These are phyloP conservation scores for Hemileccinum impolitum DNA, from an alignment of 768 basidiomycete genomes.

Conservation along the genomic window DNA sequence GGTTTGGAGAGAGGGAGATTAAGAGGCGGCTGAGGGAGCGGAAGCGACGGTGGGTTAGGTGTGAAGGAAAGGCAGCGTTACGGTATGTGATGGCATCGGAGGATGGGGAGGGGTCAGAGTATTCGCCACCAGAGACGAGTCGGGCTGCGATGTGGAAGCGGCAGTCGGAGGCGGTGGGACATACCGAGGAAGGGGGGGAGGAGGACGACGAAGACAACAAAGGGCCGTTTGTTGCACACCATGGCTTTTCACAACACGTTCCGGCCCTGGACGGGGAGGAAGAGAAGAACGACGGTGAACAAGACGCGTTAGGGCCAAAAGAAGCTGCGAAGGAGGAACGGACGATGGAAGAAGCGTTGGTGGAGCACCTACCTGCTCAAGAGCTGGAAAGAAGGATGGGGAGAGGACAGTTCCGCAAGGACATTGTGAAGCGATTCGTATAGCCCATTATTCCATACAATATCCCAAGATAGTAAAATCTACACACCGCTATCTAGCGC, in stretches of 20 bases:
- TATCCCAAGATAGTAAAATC: not conserved
- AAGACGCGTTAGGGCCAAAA: not conserved
- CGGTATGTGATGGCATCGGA: constrained; percentile 11
- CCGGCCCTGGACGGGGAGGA: not conserved
- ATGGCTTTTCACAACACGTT: constrained; percentile 10
- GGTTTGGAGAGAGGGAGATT: constrained; percentile 17
- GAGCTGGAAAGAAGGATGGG: constrained; percentile 19
- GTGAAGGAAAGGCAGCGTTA: not conserved
- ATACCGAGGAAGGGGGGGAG: not conserved
- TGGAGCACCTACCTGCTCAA: constrained; percentile 4
- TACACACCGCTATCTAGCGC: not conserved
- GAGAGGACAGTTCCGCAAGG: constrained; percentile 7
- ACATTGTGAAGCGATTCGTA: constrained; percentile 11
- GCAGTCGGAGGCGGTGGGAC: not conserved
- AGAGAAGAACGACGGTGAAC: not conserved
- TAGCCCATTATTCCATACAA: not conserved
- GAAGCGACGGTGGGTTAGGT: too few relatives aligned
- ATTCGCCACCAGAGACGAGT: constrained; percentile 28
- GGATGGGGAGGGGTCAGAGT: constrained; percentile 19
- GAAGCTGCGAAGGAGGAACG: not conserved
- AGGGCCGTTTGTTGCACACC: not conserved
- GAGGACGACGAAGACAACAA: not conserved
- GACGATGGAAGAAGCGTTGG: not conserved
- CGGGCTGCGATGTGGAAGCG: constrained; percentile 27
- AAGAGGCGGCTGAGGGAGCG: not conserved